Evolutionary conservation across 768 basidiomycete species (phyloP).

Genomic region (Roridomyces roridus): DNA sequence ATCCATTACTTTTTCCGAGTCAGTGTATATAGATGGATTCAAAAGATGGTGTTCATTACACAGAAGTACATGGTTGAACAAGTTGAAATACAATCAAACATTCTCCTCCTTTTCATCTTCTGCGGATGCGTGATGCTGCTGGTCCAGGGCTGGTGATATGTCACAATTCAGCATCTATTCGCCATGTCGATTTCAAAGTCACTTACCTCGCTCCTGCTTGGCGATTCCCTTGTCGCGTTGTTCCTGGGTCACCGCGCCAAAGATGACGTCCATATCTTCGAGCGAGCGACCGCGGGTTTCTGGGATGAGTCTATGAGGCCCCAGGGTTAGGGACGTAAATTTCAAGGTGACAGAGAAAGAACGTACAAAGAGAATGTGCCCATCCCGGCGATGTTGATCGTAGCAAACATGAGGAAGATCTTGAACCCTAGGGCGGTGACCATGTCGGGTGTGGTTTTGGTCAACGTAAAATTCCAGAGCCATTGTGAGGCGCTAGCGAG

Average conservation of each 20-base stretch:
- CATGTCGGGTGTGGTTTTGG: constrained; percentile 73
- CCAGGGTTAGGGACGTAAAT: too few species aligned
- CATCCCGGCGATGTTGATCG: constrained; percentile 78
- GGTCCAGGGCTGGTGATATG: too few species aligned
- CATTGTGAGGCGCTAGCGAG: constrained; percentile 81
- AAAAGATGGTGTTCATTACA: too few species aligned
- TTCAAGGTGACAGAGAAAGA: neutral
- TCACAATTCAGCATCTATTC: too few species aligned
- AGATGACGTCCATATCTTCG: constrained; percentile 61
- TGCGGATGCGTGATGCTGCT: too few species aligned
- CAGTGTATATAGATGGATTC: too few species aligned
- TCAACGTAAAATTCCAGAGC: constrained; percentile 81
- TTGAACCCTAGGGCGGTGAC: constrained; percentile 70
- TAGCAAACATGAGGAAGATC: constrained; percentile 78
- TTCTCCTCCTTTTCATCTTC: too few species aligned
- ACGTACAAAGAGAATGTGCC: constrained; percentile 67
- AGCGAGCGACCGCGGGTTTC: constrained; percentile 66
- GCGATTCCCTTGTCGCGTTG: constrained; percentile 59
- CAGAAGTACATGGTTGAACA: too few species aligned
- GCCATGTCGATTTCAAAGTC: too few species aligned
- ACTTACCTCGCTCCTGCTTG: constrained; percentile 51
- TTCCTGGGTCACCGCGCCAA: constrained; percentile 62
- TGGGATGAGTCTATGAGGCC: constrained; percentile 52
- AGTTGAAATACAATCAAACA: too few species aligned
- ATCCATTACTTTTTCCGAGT: too few species aligned